phyloP scores from a whole-genome alignment of 352 stramenopile species.

The Globisporangium megalacanthum region DNA sequence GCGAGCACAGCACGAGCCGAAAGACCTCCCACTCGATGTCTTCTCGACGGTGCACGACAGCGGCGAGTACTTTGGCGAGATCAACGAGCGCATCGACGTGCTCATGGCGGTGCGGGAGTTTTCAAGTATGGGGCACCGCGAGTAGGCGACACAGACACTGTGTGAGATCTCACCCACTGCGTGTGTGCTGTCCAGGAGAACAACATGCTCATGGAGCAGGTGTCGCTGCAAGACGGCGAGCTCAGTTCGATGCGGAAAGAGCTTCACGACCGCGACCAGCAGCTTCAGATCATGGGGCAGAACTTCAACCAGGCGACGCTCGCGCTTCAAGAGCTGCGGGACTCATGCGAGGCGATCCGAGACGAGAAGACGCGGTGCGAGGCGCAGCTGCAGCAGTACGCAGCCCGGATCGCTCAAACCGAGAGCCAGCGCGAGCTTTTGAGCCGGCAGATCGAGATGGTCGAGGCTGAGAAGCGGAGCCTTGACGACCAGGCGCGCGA shows the following conservation, averaged over 20 bases:
- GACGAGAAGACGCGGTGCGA: constrained; percentile 66
- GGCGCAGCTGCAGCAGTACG: constrained; percentile 63
- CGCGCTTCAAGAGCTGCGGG: constrained; percentile 58
- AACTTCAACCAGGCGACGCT: constrained; percentile 74
- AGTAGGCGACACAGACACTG: background rate
- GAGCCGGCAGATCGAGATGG: constrained; percentile 25
- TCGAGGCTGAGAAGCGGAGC: constrained; percentile 24
- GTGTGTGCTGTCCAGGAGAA: constrained; percentile 40
- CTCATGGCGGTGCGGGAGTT: constrained; percentile 52
- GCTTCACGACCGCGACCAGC: constrained; percentile 54
- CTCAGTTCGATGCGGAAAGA: constrained; percentile 59
- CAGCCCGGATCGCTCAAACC: constrained; percentile 52
- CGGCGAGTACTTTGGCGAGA: constrained; percentile 56
- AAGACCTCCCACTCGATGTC: constrained; percentile 26
- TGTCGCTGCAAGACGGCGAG: constrained; percentile 72
- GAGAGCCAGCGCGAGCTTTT: constrained; percentile 51
- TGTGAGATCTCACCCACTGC: background rate
- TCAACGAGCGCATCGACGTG: constrained; percentile 75
- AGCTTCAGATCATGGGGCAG: constrained; percentile 63
- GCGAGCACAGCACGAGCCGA: constrained; percentile 38
- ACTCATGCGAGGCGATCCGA: constrained; percentile 42
- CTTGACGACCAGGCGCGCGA: constrained; percentile 49
- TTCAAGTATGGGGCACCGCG: background rate
- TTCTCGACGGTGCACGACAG: constrained; percentile 33
- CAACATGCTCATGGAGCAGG: constrained; percentile 76